These are phyloP conservation scores for Punica granatum DNA, from an alignment of 345 rosid species.

Conservation along the genomic window DNA sequence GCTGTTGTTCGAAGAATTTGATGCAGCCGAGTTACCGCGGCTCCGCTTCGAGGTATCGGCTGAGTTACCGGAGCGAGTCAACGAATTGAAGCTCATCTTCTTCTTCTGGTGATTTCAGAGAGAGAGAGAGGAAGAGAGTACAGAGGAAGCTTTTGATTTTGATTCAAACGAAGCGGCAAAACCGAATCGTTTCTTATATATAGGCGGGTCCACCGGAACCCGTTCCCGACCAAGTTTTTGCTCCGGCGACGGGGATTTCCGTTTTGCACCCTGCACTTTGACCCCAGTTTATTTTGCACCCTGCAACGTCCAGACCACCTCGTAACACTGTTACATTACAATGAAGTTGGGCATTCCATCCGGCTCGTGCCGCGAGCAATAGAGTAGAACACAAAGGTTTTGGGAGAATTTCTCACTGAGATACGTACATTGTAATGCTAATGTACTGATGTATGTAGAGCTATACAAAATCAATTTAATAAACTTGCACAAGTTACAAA, in stretches of 20 bases:
- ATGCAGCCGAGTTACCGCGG: conserved; percentile 31
- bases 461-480: no score
- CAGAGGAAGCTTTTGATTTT: conserved; percentile 11
- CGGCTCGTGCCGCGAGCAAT: no score
- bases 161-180: conserved; percentile 18
- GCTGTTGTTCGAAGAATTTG: conserved; percentile 24
- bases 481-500: no score
- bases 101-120: neutral
- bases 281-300: neutral
- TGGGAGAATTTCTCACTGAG: no score
- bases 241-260: neutral
- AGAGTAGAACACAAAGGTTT: no score
- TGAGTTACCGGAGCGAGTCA: conserved; percentile 36
- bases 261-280: neutral
- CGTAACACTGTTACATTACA: no score
- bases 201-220: neutral
- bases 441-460: no score
- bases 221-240: neutral
- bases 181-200: neutral
- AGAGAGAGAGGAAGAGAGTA: conserved; percentile 14
- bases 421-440: no score
- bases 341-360: no score
- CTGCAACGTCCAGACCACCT: no score
- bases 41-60: conserved; percentile 51
- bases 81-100: conserved; percentile 42